A percentile compares a stretch with the other conserved stretches of the same genome.
phyloP scores from a whole-genome alignment of 78 protist genomes.

The Pelomyxa schiedti region DNA sequence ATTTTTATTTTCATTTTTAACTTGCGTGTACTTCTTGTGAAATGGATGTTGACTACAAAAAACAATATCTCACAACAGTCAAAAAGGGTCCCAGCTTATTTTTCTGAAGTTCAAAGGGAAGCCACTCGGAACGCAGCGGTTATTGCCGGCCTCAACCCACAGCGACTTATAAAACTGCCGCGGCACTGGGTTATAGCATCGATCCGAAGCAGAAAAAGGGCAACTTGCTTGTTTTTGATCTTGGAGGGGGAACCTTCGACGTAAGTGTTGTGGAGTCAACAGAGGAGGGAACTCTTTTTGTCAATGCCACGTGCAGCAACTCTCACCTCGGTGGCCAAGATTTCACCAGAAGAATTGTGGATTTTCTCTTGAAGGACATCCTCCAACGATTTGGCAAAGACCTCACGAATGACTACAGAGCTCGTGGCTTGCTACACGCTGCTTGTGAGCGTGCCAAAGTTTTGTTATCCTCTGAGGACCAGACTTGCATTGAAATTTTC shows the following conservation, averaged over 20 bases:
- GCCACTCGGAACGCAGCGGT: too few relatives aligned
- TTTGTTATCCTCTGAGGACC: conserved; percentile 53
- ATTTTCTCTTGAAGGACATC: conserved; percentile 51
- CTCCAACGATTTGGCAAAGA: conserved; percentile 61
- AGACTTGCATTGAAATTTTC: conserved; percentile 82
- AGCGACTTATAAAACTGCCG: too few relatives aligned
- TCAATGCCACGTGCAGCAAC: conserved; percentile 83
- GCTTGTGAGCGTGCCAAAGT: conserved; percentile 87
- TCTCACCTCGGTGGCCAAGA: conserved; percentile 89
- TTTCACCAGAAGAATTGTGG: conserved; percentile 64
- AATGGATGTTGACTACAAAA: too few relatives aligned
- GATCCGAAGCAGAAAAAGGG: too few relatives aligned
- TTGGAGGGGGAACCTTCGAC: conserved; percentile 92
- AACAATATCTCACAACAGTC: too few relatives aligned
- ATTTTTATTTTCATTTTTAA: too few relatives aligned
- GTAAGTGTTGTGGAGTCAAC: conserved; percentile 64
- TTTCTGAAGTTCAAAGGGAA: too few relatives aligned
- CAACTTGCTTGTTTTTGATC: conserved; percentile 77
- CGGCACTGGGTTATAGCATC: too few relatives aligned
- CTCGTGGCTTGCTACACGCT: conserved; percentile 73
- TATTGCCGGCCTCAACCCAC: too few relatives aligned
- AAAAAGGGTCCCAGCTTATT: too few relatives aligned
- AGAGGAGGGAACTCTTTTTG: conserved; percentile 75
- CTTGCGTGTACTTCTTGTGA: too few relatives aligned
- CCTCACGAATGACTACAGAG: conserved; percentile 26